Percentiles rank a stretch among this genome's conserved stretches.
Evolutionary conservation across 768 basidiomycete species (phyloP).

Genomic region (Kwoniella pini): DNA sequence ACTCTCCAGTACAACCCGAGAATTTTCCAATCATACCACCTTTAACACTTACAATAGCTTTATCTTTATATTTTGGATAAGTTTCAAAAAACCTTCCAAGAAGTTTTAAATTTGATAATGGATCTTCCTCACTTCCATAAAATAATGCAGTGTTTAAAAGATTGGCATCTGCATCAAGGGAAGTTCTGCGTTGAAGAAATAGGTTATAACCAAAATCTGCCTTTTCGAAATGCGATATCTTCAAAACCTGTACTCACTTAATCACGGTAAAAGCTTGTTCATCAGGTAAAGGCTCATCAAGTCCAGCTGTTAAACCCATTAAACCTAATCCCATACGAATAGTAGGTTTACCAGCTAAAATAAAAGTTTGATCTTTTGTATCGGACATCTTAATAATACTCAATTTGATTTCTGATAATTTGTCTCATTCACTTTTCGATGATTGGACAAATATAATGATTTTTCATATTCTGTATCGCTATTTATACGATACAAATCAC

Average conservation of each 20-base stretch:
- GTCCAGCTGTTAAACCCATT: not conserved
- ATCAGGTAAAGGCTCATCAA: not conserved
- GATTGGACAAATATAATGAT: too few relatives aligned
- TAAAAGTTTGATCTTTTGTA: not conserved
- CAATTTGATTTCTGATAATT: too few relatives aligned
- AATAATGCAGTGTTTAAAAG: not conserved
- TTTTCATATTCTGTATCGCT: too few relatives aligned
- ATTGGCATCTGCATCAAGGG: not conserved
- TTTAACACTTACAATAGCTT: constrained; percentile 60
- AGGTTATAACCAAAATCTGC: too few relatives aligned
- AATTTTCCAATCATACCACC: constrained; percentile 46
- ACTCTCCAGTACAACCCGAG: constrained; percentile 16
- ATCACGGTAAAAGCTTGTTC: constrained; percentile 65
- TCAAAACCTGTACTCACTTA: constrained; percentile 54
- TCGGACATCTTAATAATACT: too few relatives aligned
- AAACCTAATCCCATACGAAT: not conserved
- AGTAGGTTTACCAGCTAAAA: not conserved
- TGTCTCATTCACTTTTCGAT: too few relatives aligned
- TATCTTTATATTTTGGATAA: constrained; percentile 55
- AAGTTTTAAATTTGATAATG: constrained; percentile 57
- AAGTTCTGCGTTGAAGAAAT: constrained; percentile 46
- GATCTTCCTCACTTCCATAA: constrained; percentile 26
- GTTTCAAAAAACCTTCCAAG: constrained; percentile 60
- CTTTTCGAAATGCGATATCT: too few relatives aligned
- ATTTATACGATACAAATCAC: too few relatives aligned